These are phyloP conservation scores for Epichloe amarillans DNA, from an alignment of 2,329 filamentous ascomycete species.

Conservation along the genomic window DNA sequence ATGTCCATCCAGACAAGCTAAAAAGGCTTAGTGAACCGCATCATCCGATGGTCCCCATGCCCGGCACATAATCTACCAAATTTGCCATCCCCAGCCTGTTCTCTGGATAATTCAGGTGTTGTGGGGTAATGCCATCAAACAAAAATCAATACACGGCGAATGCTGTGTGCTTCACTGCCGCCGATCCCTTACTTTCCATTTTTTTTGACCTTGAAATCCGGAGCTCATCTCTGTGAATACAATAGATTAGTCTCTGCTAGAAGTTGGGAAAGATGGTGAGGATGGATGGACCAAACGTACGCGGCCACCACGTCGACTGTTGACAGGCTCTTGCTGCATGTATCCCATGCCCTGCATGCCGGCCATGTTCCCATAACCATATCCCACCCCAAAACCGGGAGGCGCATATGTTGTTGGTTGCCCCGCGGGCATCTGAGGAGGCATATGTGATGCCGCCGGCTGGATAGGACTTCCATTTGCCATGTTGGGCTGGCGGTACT, in stretches of 20 bases:
- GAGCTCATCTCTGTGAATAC: slow-evolving; percentile 14
- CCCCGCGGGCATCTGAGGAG: slow-evolving; percentile 26
- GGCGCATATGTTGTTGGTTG: slow-evolving; percentile 33
- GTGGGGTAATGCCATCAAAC: background rate
- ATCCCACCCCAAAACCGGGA: slow-evolving; percentile 36
- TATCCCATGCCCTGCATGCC: slow-evolving; percentile 37
- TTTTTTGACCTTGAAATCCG: background rate
- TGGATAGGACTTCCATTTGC: slow-evolving; percentile 39
- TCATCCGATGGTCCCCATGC: background rate
- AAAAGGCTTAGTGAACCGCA: background rate
- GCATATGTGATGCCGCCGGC: slow-evolving; percentile 25
- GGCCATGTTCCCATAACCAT: slow-evolving; percentile 33
- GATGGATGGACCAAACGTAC: slow-evolving; percentile 26
- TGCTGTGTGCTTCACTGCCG: background rate
- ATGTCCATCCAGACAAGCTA: background rate
- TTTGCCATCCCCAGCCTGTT: background rate
- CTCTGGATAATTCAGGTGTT: background rate
- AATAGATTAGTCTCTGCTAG: background rate
- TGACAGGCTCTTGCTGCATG: slow-evolving; percentile 40
- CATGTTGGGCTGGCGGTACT: slow-evolving; percentile 40
- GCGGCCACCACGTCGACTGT: slow-evolving; percentile 40
- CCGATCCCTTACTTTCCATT: background rate
- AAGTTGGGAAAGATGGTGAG: background rate
- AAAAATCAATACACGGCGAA: background rate
- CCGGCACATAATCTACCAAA: slow-evolving; percentile 5